Evolutionary conservation across 2,329 filamentous ascomycete genomes (phyloP).

Genomic region (Colletotrichum musicola): DNA sequence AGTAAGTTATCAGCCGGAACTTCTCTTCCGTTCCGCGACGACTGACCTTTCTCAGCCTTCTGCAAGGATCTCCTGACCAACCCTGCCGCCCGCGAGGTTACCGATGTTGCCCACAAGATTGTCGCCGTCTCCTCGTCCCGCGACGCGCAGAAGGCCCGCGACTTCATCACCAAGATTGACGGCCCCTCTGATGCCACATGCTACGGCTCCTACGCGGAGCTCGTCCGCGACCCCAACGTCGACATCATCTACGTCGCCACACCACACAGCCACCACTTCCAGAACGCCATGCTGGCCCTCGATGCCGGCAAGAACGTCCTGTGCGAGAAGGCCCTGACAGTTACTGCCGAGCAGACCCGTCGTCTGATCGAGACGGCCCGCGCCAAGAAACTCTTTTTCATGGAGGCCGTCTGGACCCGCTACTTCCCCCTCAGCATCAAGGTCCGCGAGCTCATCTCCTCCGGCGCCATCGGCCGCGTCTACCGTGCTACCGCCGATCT

Average conservation of each 20-base stretch:
- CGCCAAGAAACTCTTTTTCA: constrained; percentile 80
- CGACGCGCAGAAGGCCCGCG: constrained; percentile 75
- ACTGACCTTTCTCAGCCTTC: constrained; percentile 63
- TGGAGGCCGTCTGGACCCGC: constrained; percentile 92
- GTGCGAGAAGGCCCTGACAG: constrained; percentile 91
- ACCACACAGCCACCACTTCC: constrained; percentile 93
- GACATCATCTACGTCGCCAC: constrained; percentile 92
- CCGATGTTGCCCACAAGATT: constrained; percentile 81
- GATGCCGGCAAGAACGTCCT: constrained; percentile 89
- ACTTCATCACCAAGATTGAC: constrained; percentile 79
- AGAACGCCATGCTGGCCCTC: constrained; percentile 87
- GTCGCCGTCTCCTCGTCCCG: constrained; percentile 85
- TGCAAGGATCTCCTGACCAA: constrained; percentile 83
- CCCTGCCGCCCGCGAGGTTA: constrained; percentile 75
- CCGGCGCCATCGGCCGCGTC: constrained; percentile 69
- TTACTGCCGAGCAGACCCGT: constrained; percentile 82
- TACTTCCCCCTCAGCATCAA: constrained; percentile 88
- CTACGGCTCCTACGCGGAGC: constrained; percentile 85
- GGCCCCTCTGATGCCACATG: constrained; percentile 76
- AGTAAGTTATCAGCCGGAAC: constrained; percentile 54
- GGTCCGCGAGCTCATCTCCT: constrained; percentile 73
- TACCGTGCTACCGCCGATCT: constrained; percentile 71
- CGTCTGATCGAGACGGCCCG: constrained; percentile 79
- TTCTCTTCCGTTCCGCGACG: background rate
- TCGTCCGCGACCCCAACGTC: constrained; percentile 82